Conservation (phyloP, 2,329 filamentous ascomycete species). For the Pseudogymnoascus sp. region DNA sequence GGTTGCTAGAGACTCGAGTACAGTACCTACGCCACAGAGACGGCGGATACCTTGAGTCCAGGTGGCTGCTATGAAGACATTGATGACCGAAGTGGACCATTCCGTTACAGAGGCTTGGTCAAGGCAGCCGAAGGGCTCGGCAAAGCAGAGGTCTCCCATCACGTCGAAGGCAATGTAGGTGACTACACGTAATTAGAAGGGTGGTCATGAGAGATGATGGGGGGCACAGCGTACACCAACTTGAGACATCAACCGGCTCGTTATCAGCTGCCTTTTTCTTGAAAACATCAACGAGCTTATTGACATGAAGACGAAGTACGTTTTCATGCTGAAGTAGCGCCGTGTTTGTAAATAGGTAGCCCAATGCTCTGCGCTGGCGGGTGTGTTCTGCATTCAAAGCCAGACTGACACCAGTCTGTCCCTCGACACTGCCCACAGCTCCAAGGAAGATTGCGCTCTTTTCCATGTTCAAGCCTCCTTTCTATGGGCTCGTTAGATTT, state of each 20-base stretch:
- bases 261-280: background rate
- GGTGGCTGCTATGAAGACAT: background rate
- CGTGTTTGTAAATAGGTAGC: background rate
- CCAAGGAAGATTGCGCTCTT: background rate
- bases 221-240: background rate
- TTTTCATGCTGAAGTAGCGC: background rate
- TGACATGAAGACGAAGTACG: background rate
- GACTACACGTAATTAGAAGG: background rate
- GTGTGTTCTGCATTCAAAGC: background rate
- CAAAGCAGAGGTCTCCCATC: constrained; percentile 9
- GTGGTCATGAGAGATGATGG: background rate
- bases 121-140: background rate
- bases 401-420: background rate
- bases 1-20: background rate
- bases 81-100: constrained; percentile 5
- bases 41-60: constrained; percentile 6
- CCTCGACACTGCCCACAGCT: background rate
- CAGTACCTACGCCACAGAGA: background rate
- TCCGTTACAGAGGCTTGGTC: background rate
- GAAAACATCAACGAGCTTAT: background rate
- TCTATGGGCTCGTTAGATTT: background rate
- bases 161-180: constrained; percentile 7
- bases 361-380: background rate
- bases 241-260: background rate
- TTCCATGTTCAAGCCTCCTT: background rate